A percentile compares a stretch with the other conserved stretches of the same genome.
phyloP scores from a whole-genome alignment of 768 basidiomycete genomes.

The Rhodotorula sphaerocarpa region DNA sequence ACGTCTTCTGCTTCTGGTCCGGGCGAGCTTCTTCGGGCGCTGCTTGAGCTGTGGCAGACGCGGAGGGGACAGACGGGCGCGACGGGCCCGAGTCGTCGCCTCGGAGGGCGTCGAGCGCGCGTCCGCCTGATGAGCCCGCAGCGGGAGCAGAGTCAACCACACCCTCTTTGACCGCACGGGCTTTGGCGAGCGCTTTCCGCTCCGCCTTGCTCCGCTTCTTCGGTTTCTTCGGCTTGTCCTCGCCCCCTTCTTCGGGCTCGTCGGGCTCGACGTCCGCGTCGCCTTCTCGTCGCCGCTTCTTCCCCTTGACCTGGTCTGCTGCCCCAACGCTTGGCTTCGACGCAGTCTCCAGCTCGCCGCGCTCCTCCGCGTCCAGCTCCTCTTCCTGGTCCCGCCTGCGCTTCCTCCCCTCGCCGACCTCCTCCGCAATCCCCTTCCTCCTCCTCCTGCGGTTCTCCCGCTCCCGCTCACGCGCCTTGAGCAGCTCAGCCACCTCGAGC shows the following conservation, averaged over 20 bases:
- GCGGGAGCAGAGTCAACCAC: background rate
- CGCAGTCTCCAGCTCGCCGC: background rate
- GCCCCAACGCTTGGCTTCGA: too few relatives aligned
- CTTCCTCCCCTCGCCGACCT: slow-evolving; percentile 1
- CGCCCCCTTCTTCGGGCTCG: background rate
- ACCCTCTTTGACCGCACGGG: background rate
- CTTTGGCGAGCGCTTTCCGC: background rate
- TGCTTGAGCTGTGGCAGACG: background rate
- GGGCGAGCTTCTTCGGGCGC: background rate
- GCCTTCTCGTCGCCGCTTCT: background rate
- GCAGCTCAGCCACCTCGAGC: slow-evolving; percentile 1
- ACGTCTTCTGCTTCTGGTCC: slow-evolving; percentile 23
- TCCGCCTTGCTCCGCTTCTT: background rate
- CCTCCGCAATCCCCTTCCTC: slow-evolving; percentile 4
- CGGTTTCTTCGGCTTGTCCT: slow-evolving; percentile 9
- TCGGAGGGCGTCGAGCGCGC: slow-evolving; percentile 17
- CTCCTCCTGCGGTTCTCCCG: slow-evolving; percentile 15
- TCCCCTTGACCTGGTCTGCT: too few relatives aligned
- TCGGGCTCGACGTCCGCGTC: background rate
- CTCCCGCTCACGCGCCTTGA: slow-evolving; percentile 8
- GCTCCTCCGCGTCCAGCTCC: background rate
- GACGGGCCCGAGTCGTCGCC: background rate
- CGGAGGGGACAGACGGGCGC: background rate
- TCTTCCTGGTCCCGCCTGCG: background rate
- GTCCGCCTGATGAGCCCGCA: slow-evolving; percentile 1